A percentile compares a stretch with the other conserved stretches of the same genome.
Evolutionary conservation across 192 early-diverging fungal genomes (phyloP).

Genomic region (Entomortierella beljakovae): DNA sequence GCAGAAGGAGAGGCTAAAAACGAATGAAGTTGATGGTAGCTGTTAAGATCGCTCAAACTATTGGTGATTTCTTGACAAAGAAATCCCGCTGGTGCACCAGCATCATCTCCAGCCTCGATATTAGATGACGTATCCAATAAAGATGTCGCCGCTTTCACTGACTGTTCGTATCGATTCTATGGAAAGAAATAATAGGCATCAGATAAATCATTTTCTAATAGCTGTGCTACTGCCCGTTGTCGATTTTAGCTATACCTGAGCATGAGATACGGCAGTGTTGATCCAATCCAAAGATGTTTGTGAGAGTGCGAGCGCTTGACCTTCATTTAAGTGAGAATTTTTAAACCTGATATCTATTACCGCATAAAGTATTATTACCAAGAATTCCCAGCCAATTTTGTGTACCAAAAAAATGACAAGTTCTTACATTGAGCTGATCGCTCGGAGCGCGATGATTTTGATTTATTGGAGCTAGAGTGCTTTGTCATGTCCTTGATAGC

Average conservation of each 20-base stretch:
- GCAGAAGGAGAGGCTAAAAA: constrained; percentile 40
- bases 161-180: constrained; percentile 44
- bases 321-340: constrained; percentile 33
- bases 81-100: constrained; percentile 18
- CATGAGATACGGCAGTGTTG: constrained; percentile 25
- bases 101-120: constrained; percentile 1
- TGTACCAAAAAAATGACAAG: neutral
- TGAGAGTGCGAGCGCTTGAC: constrained; percentile 30
- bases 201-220: too few relatives aligned
- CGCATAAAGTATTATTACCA: neutral
- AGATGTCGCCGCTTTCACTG: constrained; percentile 23
- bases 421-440: constrained; percentile 39
- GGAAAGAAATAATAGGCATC: too few relatives aligned
- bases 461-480: constrained; percentile 22
- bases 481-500: constrained; percentile 50
- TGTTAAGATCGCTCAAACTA: constrained; percentile 38
- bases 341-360: constrained; percentile 36
- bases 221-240: too few relatives aligned
- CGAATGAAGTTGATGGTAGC: constrained; percentile 32
- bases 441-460: constrained; percentile 38
- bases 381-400: neutral
- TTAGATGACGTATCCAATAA: constrained; percentile 4
- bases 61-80: constrained; percentile 24
- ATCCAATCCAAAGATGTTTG: constrained; percentile 50
- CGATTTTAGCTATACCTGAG: constrained; percentile 21